Conservation (phyloP, 1,139 yeast species). For the Pichia sp. region DNA sequence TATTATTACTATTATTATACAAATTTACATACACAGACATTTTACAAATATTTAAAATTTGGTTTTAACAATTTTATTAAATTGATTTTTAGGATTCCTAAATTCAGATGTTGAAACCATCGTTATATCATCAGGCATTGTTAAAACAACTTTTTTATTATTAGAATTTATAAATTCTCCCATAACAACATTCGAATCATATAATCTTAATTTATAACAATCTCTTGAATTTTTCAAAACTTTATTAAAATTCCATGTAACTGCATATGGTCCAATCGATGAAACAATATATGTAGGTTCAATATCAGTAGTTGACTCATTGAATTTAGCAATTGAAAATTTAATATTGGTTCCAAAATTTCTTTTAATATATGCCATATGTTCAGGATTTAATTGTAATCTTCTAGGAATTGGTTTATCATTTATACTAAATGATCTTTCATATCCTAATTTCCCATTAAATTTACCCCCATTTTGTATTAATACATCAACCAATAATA, state of each 20-base stretch:
- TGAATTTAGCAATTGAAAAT: constrained; percentile 73
- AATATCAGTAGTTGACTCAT: constrained; percentile 40
- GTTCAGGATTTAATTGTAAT: constrained; percentile 64
- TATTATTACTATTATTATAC: not conserved
- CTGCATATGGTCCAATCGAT: constrained; percentile 73
- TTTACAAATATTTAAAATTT: constrained; percentile 4
- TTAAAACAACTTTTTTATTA: constrained; percentile 61
- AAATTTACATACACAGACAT: not conserved
- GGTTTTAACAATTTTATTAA: constrained; percentile 21
- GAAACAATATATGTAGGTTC: constrained; percentile 66
- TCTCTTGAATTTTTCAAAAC: constrained; percentile 31
- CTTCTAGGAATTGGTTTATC: constrained; percentile 66
- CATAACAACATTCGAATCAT: constrained; percentile 58
- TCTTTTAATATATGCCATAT: constrained; percentile 55
- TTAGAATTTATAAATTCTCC: constrained; percentile 76
- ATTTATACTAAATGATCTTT: constrained; percentile 56
- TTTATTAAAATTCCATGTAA: constrained; percentile 71
- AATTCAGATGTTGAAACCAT: constrained; percentile 55
- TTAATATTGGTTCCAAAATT: constrained; percentile 45
- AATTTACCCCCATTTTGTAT: constrained; percentile 53
- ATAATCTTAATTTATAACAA: constrained; percentile 53
- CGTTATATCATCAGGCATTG: constrained; percentile 65
- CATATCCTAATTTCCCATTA: constrained; percentile 58
- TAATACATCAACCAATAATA: constrained; percentile 60
- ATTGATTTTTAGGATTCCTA: constrained; percentile 46